Conservation (phyloP, 176 grass and related monocot genomes). For the Carex cristatella region DNA sequence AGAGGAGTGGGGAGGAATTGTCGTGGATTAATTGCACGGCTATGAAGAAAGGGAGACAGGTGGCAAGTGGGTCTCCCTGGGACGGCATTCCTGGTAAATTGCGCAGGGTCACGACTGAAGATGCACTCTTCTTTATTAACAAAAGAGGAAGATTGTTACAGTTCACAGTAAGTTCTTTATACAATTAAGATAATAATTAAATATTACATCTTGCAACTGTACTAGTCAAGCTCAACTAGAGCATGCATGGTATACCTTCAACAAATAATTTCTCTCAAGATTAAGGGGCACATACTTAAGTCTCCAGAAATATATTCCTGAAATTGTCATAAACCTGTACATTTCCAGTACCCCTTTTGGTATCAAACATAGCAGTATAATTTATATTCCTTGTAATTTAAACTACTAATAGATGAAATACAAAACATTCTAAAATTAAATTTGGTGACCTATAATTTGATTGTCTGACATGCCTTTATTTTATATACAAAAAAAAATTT, state of each 20-base stretch:
- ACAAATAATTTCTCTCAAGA: background rate
- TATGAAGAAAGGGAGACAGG: conserved; percentile 68
- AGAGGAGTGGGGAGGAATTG: conserved; percentile 67
- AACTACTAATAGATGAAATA: background rate
- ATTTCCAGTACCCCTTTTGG: background rate
- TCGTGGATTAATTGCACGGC: conserved; percentile 92
- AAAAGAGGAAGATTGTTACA: conserved; percentile 74
- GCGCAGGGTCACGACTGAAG: conserved; percentile 45
- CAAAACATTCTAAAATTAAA: background rate
- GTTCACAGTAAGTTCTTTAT: conserved; percentile 56
- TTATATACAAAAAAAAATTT: background rate
- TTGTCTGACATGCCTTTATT: background rate
- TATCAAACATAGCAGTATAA: background rate
- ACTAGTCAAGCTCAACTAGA: background rate
- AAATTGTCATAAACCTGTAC: background rate
- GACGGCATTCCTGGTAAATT: conserved; percentile 57
- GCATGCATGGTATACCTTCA: background rate
- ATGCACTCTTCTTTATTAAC: conserved; percentile 89
- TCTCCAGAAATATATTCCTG: background rate
- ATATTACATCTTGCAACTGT: conserved; percentile 6
- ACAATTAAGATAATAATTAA: background rate
- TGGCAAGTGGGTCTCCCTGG: conserved; percentile 81
- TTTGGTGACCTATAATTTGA: background rate
- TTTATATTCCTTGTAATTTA: background rate
- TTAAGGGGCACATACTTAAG: background rate